Evolutionary conservation across 2,329 filamentous ascomycete genomes (phyloP), one percentile per base, ranked within the genome.

Genomic region (Fusarium sp.): DNA sequence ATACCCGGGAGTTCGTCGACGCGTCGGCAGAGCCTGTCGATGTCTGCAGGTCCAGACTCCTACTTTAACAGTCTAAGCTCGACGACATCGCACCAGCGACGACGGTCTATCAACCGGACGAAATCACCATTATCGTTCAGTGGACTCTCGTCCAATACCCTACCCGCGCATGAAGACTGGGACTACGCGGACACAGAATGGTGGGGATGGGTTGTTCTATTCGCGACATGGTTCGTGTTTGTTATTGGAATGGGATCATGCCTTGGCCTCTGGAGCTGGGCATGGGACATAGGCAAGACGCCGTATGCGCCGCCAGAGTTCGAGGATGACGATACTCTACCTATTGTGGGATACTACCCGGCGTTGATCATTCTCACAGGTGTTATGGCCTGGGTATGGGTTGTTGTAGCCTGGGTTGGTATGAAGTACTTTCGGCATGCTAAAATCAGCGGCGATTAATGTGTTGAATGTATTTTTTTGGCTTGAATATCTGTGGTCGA

Each of bases 351-450:
- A 11, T 99, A 99, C 80, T 99, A 99, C 81, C 96, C 96, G 24
- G 94, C 94, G 13, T 83, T 99, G 75, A 92, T 98, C 69, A 96
- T 98, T 61, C 83, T 98, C 71, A 98, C 95, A 5, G 91, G 91
- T 47, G 93, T 99, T 28, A 98, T 99, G 93, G 94, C 94, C 19
- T 99, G 96, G 96, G 94, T 98, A 7, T 99, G 96, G 96, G 96
- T 98, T 19, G 89, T 97, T 14, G 91, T 97, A 60, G 96, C 97
- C 13, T 99, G 96, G 96, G 91, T 98, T 49, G 96, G 96, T 24
- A 98, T 99, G 95, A 99, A 99, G 79, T 98, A 98, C 80, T 99
- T 99, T 77, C 90, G 94, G 73, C 96, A 99, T 84, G 95, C 96
- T 34, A 97, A 97, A 83, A 97, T 98, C 62, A 88, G 83, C 58